These are phyloP conservation scores for Lentinula raphanica DNA, from an alignment of 768 basidiomycete species.

Conservation along the genomic window DNA sequence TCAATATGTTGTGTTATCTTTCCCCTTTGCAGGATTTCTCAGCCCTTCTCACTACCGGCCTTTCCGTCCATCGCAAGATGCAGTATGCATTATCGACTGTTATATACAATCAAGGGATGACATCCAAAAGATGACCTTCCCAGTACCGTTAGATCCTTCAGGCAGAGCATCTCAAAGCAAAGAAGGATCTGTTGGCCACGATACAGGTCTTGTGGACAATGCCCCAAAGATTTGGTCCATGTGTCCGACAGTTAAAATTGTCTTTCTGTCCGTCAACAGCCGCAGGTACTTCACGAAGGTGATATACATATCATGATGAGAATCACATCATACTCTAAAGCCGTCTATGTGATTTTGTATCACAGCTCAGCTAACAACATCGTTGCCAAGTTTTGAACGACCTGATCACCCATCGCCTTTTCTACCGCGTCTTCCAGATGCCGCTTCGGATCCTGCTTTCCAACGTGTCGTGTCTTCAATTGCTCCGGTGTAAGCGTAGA, in stretches of 20 bases:
- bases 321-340: too few species aligned
- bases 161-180: too few species aligned
- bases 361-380: constrained; percentile 92
- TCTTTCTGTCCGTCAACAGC: not conserved
- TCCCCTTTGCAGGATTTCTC: not conserved
- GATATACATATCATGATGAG: too few species aligned
- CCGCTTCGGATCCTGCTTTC: constrained; percentile 96
- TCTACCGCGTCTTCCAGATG: constrained; percentile 97
- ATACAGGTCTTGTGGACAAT: not conserved
- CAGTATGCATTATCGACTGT: too few species aligned
- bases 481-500: constrained; percentile 91
- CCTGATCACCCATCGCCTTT: constrained; percentile 96
- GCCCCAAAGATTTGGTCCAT: not conserved
- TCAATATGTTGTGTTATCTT: not conserved
- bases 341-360: too few species aligned
- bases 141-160: too few species aligned
- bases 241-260: not conserved
- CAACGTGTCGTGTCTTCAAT: constrained; percentile 94
- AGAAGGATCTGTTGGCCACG: not conserved
- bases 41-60: not conserved
- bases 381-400: constrained; percentile 91
- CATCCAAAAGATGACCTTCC: too few species aligned
- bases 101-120: too few species aligned
- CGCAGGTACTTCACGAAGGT: too few species aligned
- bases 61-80: too few species aligned